Evolutionary conservation across 805 yeast species (phyloP), one percentile per base, ranked within the genome.

Genomic region (Cyberlindnera suaveolens): DNA sequence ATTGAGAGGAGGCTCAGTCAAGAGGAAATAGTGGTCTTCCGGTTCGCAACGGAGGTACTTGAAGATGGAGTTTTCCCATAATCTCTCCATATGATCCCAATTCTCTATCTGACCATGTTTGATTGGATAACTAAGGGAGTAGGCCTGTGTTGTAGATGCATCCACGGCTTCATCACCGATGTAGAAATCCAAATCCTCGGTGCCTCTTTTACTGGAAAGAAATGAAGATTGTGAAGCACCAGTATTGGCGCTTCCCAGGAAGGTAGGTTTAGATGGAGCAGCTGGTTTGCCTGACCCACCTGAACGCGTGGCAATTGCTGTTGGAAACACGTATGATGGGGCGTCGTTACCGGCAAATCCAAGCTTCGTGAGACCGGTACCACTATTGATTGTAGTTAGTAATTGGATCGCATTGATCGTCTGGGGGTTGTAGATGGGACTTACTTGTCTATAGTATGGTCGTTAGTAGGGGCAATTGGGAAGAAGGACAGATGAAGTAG

Each of bases 41-140:
- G 99, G 99, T 67, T 93, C 99, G 63, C 98, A 88, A 64, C 96
- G 80, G 55, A 93, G 75, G 63, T 93, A 93, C 68, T 93, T 91
- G 72, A 93, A 93, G 59, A 93, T 90, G 38, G 96, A 87, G 58
- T 86, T 85, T 61, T 93, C 98, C 99, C 99, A 93, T 66, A 89
- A 91, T 62, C 99, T 77, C 66, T 93, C 99, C 99, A 93, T 93
- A 62, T 93, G 97, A 68, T 93, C 99, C 99, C 99, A 93, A 65
- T 93, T 88, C 65, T 93, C 99, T 50, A 93, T 85, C 71, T 93
- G 99, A 20, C 99, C 99, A 61, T 93, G 99, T 65, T 89, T 84
- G 48, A 93, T 89, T 16, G 99, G 99, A 60, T 93, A 93, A 50
- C 80, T 78, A 46, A 93, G 70, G 26, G 90, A 83, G 66, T 93